phyloP scores from a whole-genome alignment of 352 stramenopile species.

The Globisporangium paroecandrum region DNA sequence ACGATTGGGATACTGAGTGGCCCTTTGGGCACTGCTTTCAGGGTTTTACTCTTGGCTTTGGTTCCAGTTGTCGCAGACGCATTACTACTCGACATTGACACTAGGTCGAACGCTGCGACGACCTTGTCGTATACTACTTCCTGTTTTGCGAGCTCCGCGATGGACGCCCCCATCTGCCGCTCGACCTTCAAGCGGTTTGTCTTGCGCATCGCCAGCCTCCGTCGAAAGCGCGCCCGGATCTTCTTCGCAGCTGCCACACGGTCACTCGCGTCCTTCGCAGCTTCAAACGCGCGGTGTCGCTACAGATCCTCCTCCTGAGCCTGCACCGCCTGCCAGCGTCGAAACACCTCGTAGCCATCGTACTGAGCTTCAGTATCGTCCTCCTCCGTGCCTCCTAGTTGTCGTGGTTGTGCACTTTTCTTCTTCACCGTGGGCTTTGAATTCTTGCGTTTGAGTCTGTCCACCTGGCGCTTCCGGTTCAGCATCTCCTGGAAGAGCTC shows the following conservation, averaged over 20 bases:
- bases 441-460: conserved; percentile 21
- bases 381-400: conserved; percentile 22
- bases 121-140: conserved; percentile 50
- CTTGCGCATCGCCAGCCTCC: conserved; percentile 46
- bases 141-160: conserved; percentile 43
- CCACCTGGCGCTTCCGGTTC: conserved; percentile 37
- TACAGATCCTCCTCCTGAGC: conserved; percentile 47
- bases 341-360: conserved; percentile 63
- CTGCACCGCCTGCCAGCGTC: conserved; percentile 60
- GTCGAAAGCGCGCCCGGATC: conserved; percentile 68
- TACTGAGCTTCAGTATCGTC: conserved; percentile 42
- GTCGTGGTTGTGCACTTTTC: not conserved
- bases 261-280: conserved; percentile 20
- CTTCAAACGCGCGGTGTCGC: conserved; percentile 29
- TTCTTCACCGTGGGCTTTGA: not conserved
- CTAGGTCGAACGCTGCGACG: conserved; percentile 33
- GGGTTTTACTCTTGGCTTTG: conserved; percentile 5
- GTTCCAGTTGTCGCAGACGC: not conserved
- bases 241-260: conserved; percentile 39
- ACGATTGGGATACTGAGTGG: conserved; percentile 39
- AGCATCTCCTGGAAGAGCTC: conserved; percentile 81
- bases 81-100: conserved; percentile 13
- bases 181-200: conserved; percentile 45
- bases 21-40: conserved; percentile 5
- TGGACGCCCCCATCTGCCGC: conserved; percentile 40